phyloP scores from a whole-genome alignment of 2,329 filamentous ascomycete genomes.

The Alternaria sp. region DNA sequence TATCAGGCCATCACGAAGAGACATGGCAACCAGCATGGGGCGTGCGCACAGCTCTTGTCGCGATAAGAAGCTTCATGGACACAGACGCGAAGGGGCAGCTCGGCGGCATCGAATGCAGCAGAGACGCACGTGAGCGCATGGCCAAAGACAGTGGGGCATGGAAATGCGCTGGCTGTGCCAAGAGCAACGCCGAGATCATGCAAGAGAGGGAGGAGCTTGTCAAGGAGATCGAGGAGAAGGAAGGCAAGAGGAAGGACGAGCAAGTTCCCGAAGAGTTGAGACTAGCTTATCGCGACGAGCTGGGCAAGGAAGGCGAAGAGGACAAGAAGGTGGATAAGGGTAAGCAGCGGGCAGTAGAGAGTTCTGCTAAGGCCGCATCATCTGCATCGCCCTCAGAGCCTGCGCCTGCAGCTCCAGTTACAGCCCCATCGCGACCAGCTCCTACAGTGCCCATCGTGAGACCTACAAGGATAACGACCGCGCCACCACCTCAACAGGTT shows the following conservation, averaged over 20 bases:
- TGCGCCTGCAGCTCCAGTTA: constrained; percentile 19
- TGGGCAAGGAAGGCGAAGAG: constrained; percentile 56
- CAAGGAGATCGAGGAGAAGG: constrained; percentile 56
- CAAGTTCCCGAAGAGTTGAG: constrained; percentile 64
- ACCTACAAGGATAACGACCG: constrained; percentile 27
- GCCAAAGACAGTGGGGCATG: constrained; percentile 73
- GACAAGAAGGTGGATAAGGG: constrained; percentile 32
- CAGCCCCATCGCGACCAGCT: not conserved
- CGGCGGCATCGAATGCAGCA: constrained; percentile 82
- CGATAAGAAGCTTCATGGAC: constrained; percentile 91
- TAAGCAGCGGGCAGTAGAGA: constrained; percentile 28
- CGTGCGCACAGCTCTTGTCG: constrained; percentile 83
- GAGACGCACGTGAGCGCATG: constrained; percentile 69
- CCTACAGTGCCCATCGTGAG: constrained; percentile 8
- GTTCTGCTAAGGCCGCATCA: not conserved
- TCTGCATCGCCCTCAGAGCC: not conserved
- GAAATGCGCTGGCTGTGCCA: constrained; percentile 75
- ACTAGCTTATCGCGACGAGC: constrained; percentile 78
- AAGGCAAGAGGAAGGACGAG: constrained; percentile 54
- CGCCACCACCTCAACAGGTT: constrained; percentile 26
- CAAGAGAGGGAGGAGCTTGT: constrained; percentile 71
- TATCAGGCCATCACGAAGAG: constrained; percentile 95
- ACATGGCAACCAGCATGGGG: constrained; percentile 99
- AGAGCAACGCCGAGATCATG: constrained; percentile 78
- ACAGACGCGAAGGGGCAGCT: constrained; percentile 87